Evolutionary conservation across 257 asterid species (phyloP), one percentile per base, ranked within the genome.

Genomic region (Linderniella brevidens): DNA sequence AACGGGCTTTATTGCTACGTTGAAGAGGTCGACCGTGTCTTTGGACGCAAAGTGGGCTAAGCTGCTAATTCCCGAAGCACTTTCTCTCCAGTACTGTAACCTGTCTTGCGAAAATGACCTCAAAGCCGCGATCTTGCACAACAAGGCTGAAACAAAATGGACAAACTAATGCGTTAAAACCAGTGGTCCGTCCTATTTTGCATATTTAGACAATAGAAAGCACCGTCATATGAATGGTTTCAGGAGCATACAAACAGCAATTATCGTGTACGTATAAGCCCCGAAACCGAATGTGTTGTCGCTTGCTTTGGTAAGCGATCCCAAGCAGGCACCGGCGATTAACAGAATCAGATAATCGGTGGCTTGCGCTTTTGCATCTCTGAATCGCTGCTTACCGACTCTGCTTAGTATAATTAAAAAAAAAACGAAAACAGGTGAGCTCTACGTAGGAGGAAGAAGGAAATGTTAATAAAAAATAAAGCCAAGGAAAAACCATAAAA

Each of bases 41-140:
- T 87, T 87, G 64, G 97, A 64, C 48, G 72, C 71, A 46, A 83
- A 87, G 71, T 87, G 88, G 53, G 97, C 92, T 51, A 87, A 63
- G 68, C 97, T 83, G 69, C 95, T 80, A 37, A 87, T 83, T 35
- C 97, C 97, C 0, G 97, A 69, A 45, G 95, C 88, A 58, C 93
- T 78, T 56, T 87, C 97, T 65, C 97, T 76, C 92, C 92, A 72
- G 58, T 80, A 80, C 42, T 87, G 93, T 60, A 87, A 63, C 68
- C 72, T 83, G 82, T 87, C 97, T 57, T 66, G 72, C 17, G 93
- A 80, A 72, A 87, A 87, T 19, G 97, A 65, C 68, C 97, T 75
- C 65, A 87, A 62, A 38, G 95, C 93, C 25, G 97, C 90, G 58
- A 83, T 65, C 78, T 83, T 83, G 82, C 97, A 80, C 32, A 87